Conservation (phyloP, 2,329 filamentous ascomycete species). For the Colletotrichum brevisporum region DNA sequence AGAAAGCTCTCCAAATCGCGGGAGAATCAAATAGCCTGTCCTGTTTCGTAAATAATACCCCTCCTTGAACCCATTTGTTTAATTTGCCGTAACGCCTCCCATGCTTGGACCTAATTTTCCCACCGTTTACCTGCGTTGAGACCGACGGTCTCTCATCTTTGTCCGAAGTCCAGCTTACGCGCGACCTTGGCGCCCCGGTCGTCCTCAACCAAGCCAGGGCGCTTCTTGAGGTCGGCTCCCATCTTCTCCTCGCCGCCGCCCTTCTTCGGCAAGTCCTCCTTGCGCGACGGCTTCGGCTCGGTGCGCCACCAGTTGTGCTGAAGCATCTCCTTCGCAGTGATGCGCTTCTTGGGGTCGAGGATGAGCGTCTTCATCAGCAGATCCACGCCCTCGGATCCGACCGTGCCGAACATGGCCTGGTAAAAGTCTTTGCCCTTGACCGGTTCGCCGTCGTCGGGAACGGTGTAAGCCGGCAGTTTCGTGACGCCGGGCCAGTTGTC, state of each 20-base stretch:
- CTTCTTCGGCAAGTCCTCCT: conserved; percentile 85
- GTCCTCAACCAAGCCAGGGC: conserved; percentile 79
- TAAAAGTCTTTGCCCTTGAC: conserved; percentile 80
- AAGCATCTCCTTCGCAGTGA: conserved; percentile 83
- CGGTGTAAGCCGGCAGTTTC: conserved; percentile 84
- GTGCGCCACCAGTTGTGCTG: conserved; percentile 88
- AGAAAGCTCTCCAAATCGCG: neutral
- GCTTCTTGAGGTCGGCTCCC: conserved; percentile 85
- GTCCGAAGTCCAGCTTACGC: conserved; percentile 84
- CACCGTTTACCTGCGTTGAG: neutral
- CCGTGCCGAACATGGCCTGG: conserved; percentile 81
- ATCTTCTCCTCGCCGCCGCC: conserved; percentile 80
- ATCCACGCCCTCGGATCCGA: conserved; percentile 88
- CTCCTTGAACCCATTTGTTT: conserved; percentile 9
- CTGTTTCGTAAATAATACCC: conserved; percentile 26
- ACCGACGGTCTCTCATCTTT: conserved; percentile 43
- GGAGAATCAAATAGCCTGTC: conserved; percentile 19
- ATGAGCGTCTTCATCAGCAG: conserved; percentile 87
- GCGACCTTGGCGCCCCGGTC: conserved; percentile 82
- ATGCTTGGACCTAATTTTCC: conserved; percentile 23
- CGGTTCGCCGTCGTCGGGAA: conserved; percentile 71
- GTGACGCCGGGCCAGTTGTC: conserved; percentile 96
- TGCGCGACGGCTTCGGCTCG: conserved; percentile 85
- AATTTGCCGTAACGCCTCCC: conserved; percentile 31
- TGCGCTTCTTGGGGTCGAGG: conserved; percentile 88